A percentile compares a stretch with the other conserved stretches of the same genome.
Conservation (phyloP, 306 rosid genomes). For the Vigna mungo region DNA sequence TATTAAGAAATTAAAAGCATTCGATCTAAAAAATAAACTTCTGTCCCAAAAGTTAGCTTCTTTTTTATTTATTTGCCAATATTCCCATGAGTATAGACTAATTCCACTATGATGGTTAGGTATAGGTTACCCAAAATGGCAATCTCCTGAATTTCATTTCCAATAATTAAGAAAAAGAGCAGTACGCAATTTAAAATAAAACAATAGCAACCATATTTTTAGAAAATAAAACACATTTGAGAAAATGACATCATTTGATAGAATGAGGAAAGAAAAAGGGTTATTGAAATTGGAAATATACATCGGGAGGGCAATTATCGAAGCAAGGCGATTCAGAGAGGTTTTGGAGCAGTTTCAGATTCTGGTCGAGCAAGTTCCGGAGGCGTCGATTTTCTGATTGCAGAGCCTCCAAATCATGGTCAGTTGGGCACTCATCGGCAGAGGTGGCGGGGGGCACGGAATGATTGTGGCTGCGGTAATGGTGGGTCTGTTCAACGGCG, state of each 20-base stretch:
- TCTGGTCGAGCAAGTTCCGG: slow-evolving; percentile 71
- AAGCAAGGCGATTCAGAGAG: slow-evolving; percentile 72
- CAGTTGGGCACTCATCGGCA: slow-evolving; percentile 40
- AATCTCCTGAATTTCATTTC: not conserved
- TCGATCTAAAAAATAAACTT: not conserved
- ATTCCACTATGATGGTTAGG: not conserved
- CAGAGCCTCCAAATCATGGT: slow-evolving; percentile 60
- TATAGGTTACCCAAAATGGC: not conserved
- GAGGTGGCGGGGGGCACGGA: slow-evolving; percentile 3
- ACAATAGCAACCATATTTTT: not conserved
- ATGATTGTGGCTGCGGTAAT: slow-evolving; percentile 49
- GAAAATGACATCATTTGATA: not conserved
- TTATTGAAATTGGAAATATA: slow-evolving; percentile 17
- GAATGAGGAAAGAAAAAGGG: not conserved
- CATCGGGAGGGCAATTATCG: slow-evolving; percentile 90
- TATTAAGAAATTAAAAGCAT: not conserved
- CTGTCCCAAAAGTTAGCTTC: not conserved
- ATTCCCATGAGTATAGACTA: not conserved
- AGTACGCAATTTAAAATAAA: not conserved
- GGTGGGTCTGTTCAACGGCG: slow-evolving; percentile 75
- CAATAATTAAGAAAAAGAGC: not conserved
- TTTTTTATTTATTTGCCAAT: not conserved
- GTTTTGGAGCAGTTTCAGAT: slow-evolving; percentile 71
- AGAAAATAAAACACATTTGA: not conserved
- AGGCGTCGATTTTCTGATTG: slow-evolving; percentile 81